Evolutionary conservation across 2,329 filamentous ascomycete species (phyloP), one percentile per base, ranked within the genome.

Genomic region (Alternaria arborescens): DNA sequence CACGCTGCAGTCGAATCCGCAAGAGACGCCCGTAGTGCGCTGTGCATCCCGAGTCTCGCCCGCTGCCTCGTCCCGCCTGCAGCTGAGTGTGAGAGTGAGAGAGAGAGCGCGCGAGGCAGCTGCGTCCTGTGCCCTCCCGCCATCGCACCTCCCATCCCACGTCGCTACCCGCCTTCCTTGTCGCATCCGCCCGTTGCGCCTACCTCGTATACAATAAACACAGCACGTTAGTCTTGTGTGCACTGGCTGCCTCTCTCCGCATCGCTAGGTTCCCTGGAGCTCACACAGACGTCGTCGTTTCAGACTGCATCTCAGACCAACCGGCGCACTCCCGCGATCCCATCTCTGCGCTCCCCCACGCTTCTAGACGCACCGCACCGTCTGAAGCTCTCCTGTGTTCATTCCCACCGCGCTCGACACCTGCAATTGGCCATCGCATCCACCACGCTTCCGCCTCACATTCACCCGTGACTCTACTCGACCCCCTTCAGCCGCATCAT

Each of bases 241-340:
- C 61, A 28, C 48, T 34, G n/a, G 28, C 52, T 43, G 38, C 57
- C 34, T 7, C 43, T 26, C 46, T 18, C 52, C 54, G 61, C 65
- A 56, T 43, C 60, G 60, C 60, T 28, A 60, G 57, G 55, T 50
- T 59, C 58, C 63, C 56, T 46, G 52, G 62, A 52, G 57, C 55
- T 51, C 56, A 57, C 48, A 58, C 61, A 55, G 42, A 64, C 66
- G 64, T 75, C 69, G 72, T 53, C 67, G 75, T 76, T 77, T 76
- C 74, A 76, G 68, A 62, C 70, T 67, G 55, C 62, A 71, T 72
- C 71, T 64, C 64, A 66, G 61, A 66, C 66, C 71, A 68, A 63
- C 65, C 44, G 44, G 48, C 64, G 54, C 64, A 64, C 66, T 62
- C 62, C 62, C 65, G 62, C 60, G n/a, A 55, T 62, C 53, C 62